A percentile compares a stretch with the other conserved stretches of the same genome.
phyloP scores from a whole-genome alignment of 306 rosid species.

The Cajanus cajan region DNA sequence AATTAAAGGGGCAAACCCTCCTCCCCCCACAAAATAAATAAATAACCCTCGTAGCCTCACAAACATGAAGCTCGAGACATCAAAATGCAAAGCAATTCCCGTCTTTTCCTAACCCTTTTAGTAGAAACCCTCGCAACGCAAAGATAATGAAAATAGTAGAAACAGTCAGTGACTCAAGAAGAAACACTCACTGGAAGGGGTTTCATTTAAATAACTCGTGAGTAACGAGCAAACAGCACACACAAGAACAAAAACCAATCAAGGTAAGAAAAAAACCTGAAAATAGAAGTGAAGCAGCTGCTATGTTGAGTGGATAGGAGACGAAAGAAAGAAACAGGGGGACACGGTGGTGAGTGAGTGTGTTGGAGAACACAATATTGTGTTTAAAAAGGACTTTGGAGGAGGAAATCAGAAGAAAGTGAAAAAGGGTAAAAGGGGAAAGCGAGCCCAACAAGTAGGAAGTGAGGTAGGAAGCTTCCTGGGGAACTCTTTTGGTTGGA shows the following conservation, averaged over 20 bases:
- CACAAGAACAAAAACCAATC: conserved; percentile 11
- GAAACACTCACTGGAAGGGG: neutral
- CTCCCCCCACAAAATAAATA: neutral
- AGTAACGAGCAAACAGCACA: neutral
- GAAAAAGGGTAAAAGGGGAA: conserved; percentile 36
- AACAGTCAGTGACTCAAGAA: neutral
- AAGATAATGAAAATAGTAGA: neutral
- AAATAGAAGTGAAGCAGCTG: conserved; percentile 15
- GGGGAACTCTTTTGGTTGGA: conserved; percentile 45
- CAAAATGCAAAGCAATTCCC: neutral
- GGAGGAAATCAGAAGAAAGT: conserved; percentile 34
- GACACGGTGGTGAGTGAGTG: conserved; percentile 4
- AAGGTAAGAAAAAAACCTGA: conserved; percentile 44
- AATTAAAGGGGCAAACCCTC: neutral
- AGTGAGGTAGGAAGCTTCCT: conserved; percentile 73
- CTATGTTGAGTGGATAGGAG: conserved; percentile 4
- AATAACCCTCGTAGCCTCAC: neutral
- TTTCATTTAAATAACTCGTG: neutral
- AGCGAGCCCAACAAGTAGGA: conserved; percentile 35
- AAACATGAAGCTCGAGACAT: conserved; percentile 17
- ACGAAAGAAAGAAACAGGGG: neutral
- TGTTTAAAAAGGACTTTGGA: conserved; percentile 34
- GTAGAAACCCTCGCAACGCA: conserved; percentile 10
- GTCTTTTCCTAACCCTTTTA: neutral
- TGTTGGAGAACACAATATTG: conserved; percentile 15